These are phyloP conservation scores for Ophiocordyceps camponoti-floridani DNA, from an alignment of 2,329 filamentous ascomycete genomes.

Conservation along the genomic window DNA sequence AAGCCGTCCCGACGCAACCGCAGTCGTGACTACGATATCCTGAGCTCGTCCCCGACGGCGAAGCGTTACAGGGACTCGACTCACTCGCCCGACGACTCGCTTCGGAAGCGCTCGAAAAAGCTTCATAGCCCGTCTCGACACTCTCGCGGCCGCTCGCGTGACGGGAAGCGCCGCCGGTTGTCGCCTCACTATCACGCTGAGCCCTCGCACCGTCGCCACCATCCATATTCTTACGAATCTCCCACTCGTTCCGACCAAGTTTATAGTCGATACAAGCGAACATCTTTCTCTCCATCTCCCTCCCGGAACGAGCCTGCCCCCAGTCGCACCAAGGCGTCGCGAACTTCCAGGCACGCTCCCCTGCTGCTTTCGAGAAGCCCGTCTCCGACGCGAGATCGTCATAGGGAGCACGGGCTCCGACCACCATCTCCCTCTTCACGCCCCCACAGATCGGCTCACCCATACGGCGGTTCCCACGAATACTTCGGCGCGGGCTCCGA, in stretches of 20 bases:
- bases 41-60: conserved; percentile 17
- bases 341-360: conserved; percentile 1
- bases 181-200: conserved; percentile 15
- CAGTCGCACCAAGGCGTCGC: conserved; percentile 3
- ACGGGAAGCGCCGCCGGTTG: conserved; percentile 13
- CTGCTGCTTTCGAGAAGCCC: conserved; percentile 1
- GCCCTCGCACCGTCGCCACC: conserved; percentile 12
- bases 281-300: conserved; percentile 10
- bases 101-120: conserved; percentile 21
- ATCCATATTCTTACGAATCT: conserved; percentile 11
- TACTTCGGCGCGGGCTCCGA: neutral
- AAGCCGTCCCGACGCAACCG: conserved; percentile 16
- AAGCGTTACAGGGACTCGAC: conserved; percentile 25
- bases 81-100: conserved; percentile 17
- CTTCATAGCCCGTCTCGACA: conserved; percentile 19
- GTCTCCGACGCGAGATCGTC: conserved; percentile 2
- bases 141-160: conserved; percentile 19
- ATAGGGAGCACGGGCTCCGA: conserved; percentile 1
- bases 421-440: conserved; percentile 8
- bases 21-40: conserved; percentile 14
- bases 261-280: conserved; percentile 4
- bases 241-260: conserved; percentile 7
- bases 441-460: conserved; percentile 2
- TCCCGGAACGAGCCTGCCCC: conserved; percentile 2
- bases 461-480: conserved; percentile 5